A percentile compares a stretch with the other conserved stretches of the same genome.
These are phyloP conservation scores for Torulaspora indica DNA, from an alignment of 805 yeast species.

Conservation along the genomic window DNA sequence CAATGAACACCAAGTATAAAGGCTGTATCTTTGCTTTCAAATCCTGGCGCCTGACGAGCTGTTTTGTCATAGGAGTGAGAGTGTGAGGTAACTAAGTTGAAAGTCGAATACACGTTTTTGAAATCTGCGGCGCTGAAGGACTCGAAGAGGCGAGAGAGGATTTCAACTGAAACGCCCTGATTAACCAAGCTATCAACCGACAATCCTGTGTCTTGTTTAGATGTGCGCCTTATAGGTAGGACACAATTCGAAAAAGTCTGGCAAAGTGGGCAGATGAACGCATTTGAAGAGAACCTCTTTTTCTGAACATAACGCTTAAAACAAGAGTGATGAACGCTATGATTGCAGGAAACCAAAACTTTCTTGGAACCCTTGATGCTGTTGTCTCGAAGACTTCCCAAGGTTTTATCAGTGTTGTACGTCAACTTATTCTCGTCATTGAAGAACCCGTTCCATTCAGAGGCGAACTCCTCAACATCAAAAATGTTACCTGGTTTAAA, in stretches of 20 bases:
- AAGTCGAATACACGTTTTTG: conserved; percentile 17
- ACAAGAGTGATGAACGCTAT: conserved; percentile 83
- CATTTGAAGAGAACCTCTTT: conserved; percentile 54
- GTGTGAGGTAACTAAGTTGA: conserved; percentile 20
- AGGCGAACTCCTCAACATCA: conserved; percentile 29
- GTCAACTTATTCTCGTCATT: conserved; percentile 25
- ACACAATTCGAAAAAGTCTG: conserved; percentile 53
- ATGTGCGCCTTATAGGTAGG: conserved; percentile 26
- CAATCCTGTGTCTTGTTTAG: conserved; percentile 12
- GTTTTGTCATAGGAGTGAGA: conserved; percentile 23
- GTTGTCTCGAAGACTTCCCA: conserved; percentile 19
- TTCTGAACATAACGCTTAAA: conserved; percentile 60
- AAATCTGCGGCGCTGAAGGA: conserved; percentile 15
- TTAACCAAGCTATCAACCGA: conserved; percentile 9
- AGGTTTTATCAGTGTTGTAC: conserved; percentile 19
- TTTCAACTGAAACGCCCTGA: conserved; percentile 11
- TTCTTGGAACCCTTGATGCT: conserved; percentile 21
- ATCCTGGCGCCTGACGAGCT: conserved; percentile 16
- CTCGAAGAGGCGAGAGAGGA: conserved; percentile 14
- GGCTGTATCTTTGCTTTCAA: conserved; percentile 20
- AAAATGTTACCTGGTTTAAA: conserved; percentile 42
- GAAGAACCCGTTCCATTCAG: conserved; percentile 30
- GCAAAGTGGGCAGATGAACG: conserved; percentile 91
- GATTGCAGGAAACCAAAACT: conserved; percentile 81
- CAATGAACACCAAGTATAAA: conserved; percentile 25